Base-by-base conservation (phyloP, 192 early-diverging fungal species). In the Allomyces macrogynus region DNA sequence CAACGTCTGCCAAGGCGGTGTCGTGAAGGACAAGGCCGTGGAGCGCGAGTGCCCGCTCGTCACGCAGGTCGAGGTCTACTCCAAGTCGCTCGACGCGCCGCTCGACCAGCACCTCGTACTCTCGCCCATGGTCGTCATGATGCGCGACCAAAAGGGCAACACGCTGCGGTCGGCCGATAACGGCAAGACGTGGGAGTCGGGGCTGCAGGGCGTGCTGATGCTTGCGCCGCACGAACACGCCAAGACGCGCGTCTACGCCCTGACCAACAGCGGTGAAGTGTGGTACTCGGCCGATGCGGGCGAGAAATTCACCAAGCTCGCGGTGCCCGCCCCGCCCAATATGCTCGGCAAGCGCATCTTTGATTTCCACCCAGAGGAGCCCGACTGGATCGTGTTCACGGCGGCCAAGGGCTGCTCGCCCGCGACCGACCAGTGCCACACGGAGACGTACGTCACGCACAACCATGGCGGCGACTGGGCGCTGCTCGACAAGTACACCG, bases 351-450 rank as follows among this genome's bases (percentile, higher is more conserved):
- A 87, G 24, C 84, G 79, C 12, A 69, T 93, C 7, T 24, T 99
- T 1, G 92, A 96, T 72, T 95, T 93, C 65, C 92, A 94, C 70
- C 89, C 93, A 1, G 74, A 73, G 10, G 80, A 96, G 66, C 71
- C 80, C 9, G 91, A 97, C 69, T 97, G 90, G 88, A 76, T 93
- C 61, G 71, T 93, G 8, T 91, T 85, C 78, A 73, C 91, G 9
- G 89, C 84, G 24, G 83, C 86, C 43, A 78, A 27, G 12, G 24
- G 18, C 11, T 70, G 69, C 60, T 40, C 32, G 32, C 63, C 68
- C 22, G 23, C 64, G 5, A 73, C 74, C 20, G 67, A 73, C 9
- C 69, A 70, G n/a, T 90, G 86, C 71, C 82, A 86, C 73, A 86
- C 91, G 3, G 75, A 80, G 65, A 82, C 85, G 42, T 90, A 79